Evolutionary conservation across 192 early-diverging fungal genomes (phyloP).

Genomic region (Coemansia reversa): DNA sequence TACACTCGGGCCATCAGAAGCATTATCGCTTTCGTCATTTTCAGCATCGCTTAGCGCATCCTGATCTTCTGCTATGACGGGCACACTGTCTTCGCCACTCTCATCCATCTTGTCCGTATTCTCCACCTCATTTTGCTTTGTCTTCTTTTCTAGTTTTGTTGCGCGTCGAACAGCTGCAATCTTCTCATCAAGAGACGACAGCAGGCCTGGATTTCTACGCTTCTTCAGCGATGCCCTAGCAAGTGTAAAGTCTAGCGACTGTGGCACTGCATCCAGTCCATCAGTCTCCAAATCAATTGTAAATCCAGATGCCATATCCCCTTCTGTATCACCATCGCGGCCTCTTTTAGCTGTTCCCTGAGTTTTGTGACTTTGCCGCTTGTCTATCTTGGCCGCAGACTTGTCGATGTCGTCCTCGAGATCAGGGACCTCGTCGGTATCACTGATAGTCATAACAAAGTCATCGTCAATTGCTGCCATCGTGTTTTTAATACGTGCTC

Average conservation of each 20-base stretch:
- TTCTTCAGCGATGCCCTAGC: conserved; percentile 72
- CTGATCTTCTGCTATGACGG: neutral
- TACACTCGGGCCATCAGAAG: conserved; percentile 9
- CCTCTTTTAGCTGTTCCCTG: conserved; percentile 8
- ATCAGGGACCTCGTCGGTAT: conserved; percentile 61
- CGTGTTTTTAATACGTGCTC: conserved; percentile 4
- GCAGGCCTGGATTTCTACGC: conserved; percentile 49
- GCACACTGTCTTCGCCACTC: conserved; percentile 27
- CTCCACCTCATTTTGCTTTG: conserved; percentile 9
- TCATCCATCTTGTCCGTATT: conserved; percentile 44
- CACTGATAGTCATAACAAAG: conserved; percentile 75
- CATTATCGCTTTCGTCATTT: conserved; percentile 15
- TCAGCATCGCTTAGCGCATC: neutral
- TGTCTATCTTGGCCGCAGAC: conserved; percentile 7
- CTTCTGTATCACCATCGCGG: conserved; percentile 16
- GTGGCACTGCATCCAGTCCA: conserved; percentile 55
- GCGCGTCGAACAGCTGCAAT: conserved; percentile 35
- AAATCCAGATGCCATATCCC: conserved; percentile 72
- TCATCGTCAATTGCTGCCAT: conserved; percentile 45
- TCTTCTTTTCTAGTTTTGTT: conserved; percentile 25
- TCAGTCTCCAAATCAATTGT: conserved; percentile 77
- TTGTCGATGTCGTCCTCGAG: conserved; percentile 48
- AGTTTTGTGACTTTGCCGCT: conserved; percentile 11
- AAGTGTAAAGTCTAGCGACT: conserved; percentile 79
- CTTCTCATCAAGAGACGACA: conserved; percentile 48